A percentile compares a stretch with the other conserved stretches of the same genome.
Evolutionary conservation across 768 basidiomycete genomes (phyloP).

Genomic region (Calocera viscosa): DNA sequence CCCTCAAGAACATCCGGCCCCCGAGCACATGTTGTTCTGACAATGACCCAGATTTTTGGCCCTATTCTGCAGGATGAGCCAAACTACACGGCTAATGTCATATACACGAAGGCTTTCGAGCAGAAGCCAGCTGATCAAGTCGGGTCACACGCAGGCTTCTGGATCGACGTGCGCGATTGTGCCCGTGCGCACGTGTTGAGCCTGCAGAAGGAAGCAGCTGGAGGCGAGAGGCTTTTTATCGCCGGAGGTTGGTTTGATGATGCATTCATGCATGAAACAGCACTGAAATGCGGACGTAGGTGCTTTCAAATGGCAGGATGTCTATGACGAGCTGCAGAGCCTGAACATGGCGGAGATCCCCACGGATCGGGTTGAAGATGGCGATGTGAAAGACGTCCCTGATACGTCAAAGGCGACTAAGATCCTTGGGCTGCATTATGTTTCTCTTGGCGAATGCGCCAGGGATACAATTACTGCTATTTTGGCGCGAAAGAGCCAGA

Average conservation of each 20-base stretch:
- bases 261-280: background rate
- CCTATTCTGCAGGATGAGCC: constrained; percentile 30
- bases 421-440: background rate
- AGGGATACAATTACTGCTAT: too few species aligned
- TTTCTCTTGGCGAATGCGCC: background rate
- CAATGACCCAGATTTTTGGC: constrained; percentile 22
- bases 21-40: background rate
- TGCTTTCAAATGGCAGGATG: constrained; percentile 12
- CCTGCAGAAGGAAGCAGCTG: constrained; percentile 4
- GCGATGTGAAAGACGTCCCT: background rate
- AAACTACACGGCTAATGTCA: constrained; percentile 19
- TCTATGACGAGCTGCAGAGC: background rate
- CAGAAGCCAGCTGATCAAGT: background rate
- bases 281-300: background rate
- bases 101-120: constrained; percentile 25
- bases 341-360: background rate
- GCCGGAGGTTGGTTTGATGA: constrained; percentile 3
- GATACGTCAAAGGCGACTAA: background rate
- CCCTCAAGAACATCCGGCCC: background rate
- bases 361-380: background rate
- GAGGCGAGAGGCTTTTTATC: constrained; percentile 8
- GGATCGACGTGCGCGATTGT: background rate
- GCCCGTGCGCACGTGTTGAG: constrained; percentile 13
- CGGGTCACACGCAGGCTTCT: background rate
- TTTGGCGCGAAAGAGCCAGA: too few species aligned